phyloP scores from a whole-genome alignment of 2,329 filamentous ascomycete species.

The Drechslerella coelobrocha region DNA sequence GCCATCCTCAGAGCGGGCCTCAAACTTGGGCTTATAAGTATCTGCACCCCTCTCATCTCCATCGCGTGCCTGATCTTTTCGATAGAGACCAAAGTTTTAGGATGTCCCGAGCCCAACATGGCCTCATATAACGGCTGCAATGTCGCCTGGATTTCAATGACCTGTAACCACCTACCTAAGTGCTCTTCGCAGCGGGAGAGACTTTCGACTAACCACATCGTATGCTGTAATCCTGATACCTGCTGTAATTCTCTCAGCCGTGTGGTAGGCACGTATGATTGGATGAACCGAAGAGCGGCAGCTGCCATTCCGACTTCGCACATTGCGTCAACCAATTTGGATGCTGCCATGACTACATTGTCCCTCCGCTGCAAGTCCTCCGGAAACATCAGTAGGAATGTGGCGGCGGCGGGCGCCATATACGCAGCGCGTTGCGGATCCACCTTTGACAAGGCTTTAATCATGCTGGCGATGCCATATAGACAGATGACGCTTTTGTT shows the following conservation, averaged over 20 bases:
- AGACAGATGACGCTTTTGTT: constrained; percentile 23
- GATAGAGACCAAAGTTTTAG: constrained; percentile 10
- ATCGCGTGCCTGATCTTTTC: constrained; percentile 1
- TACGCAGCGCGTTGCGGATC: constrained; percentile 8
- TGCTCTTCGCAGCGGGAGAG: constrained; percentile 11
- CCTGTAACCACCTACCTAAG: background rate
- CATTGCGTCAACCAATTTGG: constrained; percentile 29
- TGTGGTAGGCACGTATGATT: background rate
- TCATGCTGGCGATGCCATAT: constrained; percentile 15
- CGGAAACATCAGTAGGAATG: constrained; percentile 11
- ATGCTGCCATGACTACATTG: constrained; percentile 10
- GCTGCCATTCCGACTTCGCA: constrained; percentile 17
- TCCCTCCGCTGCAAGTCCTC: background rate
- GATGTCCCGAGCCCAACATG: constrained; percentile 10
- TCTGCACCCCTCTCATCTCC: constrained; percentile 6
- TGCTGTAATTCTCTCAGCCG: background rate
- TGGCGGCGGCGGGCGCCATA: constrained; percentile 4
- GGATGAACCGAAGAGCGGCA: constrained; percentile 1
- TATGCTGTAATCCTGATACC: background rate
- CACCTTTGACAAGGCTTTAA: constrained; percentile 31
- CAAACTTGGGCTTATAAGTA: constrained; percentile 1
- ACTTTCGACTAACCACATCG: constrained; percentile 3
- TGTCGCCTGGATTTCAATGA: background rate
- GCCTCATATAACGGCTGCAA: constrained; percentile 1
- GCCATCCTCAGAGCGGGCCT: constrained; percentile 1